Conservation (phyloP, 306 rosid genomes). For the Cotoneaster glaucophyllus region DNA sequence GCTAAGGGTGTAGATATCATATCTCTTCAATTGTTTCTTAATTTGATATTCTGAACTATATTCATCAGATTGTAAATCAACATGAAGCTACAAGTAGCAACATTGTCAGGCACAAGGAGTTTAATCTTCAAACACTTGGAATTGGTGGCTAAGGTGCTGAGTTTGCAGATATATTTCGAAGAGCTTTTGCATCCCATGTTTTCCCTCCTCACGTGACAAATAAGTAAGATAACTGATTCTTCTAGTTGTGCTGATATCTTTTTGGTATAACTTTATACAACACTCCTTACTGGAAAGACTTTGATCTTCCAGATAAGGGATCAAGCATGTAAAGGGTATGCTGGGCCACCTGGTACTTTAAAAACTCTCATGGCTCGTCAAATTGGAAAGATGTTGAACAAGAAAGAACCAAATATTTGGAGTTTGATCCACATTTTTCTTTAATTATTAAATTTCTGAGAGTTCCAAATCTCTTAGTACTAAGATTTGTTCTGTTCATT, state of each 20-base stretch:
- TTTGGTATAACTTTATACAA: conserved; percentile 13
- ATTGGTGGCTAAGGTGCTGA: conserved; percentile 92
- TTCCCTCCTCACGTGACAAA: conserved; percentile 92
- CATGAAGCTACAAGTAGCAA: conserved; percentile 86
- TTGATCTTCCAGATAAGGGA: conserved; percentile 72
- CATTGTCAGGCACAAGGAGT: conserved; percentile 85
- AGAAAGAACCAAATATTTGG: conserved; percentile 92
- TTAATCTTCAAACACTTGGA: conserved; percentile 84
- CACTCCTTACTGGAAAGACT: conserved; percentile 27
- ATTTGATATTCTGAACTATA: conserved; percentile 4
- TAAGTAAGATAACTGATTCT: conserved; percentile 50
- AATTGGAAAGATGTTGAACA: conserved; percentile 92
- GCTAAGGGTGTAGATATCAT: too few relatives aligned
- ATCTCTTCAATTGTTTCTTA: too few relatives aligned
- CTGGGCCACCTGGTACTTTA: conserved; percentile 99
- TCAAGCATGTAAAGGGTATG: conserved; percentile 98
- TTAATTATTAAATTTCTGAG: not conserved
- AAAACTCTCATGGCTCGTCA: conserved; percentile 99
- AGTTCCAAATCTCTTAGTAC: not conserved
- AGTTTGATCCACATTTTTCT: conserved; percentile 8
- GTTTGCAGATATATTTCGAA: conserved; percentile 94
- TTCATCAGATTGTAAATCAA: conserved; percentile 73
- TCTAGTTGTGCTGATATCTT: not conserved
- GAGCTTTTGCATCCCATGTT: conserved; percentile 99
- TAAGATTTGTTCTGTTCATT: not conserved